These are phyloP conservation scores for Malassezia psittaci DNA, from an alignment of 1,284 basidiomycete genomes.

Conservation along the genomic window DNA sequence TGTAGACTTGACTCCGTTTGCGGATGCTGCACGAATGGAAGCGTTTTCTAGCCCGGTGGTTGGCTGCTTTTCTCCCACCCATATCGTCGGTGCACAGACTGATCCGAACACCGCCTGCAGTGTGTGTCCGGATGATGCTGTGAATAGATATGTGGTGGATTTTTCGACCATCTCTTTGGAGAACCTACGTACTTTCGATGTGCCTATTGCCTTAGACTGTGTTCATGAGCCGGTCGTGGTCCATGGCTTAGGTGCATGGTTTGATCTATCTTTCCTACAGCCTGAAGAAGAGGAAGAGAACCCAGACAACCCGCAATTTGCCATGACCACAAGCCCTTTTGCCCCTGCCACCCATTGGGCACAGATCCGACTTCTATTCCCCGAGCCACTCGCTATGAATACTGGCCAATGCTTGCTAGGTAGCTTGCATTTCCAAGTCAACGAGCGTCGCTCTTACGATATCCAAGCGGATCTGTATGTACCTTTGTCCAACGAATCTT, in stretches of 20 bases:
- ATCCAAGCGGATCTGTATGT: slow-evolving; percentile 23
- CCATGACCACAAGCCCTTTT: slow-evolving; percentile 40
- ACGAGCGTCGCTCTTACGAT: slow-evolving; percentile 37
- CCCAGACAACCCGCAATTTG: slow-evolving; percentile 4
- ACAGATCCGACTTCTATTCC: slow-evolving; percentile 38
- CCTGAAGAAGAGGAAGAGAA: slow-evolving; percentile 14
- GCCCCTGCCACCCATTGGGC: slow-evolving; percentile 45
- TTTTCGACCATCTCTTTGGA: slow-evolving; percentile 29
- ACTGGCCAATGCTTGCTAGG: slow-evolving; percentile 32
- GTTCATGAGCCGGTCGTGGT: slow-evolving; percentile 25
- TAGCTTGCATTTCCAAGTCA: slow-evolving; percentile 32
- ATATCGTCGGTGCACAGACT: slow-evolving; percentile 25
- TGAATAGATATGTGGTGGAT: slow-evolving; percentile 29
- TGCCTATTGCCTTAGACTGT: slow-evolving; percentile 32
- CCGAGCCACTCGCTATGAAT: slow-evolving; percentile 41
- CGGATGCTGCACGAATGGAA: slow-evolving; percentile 27
- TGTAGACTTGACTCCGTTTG: slow-evolving; percentile 39
- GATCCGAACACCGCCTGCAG: slow-evolving; percentile 5
- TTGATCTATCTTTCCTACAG: slow-evolving; percentile 35
- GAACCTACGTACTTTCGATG: slow-evolving; percentile 31
- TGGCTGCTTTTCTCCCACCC: slow-evolving; percentile 32
- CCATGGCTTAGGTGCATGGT: slow-evolving; percentile 42
- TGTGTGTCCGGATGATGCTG: slow-evolving; percentile 7
- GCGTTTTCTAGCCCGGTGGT: slow-evolving; percentile 38
- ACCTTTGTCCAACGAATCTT: slow-evolving; percentile 9